Conservation (phyloP, 2,329 filamentous ascomycete genomes). For the Curvularia lunata region DNA sequence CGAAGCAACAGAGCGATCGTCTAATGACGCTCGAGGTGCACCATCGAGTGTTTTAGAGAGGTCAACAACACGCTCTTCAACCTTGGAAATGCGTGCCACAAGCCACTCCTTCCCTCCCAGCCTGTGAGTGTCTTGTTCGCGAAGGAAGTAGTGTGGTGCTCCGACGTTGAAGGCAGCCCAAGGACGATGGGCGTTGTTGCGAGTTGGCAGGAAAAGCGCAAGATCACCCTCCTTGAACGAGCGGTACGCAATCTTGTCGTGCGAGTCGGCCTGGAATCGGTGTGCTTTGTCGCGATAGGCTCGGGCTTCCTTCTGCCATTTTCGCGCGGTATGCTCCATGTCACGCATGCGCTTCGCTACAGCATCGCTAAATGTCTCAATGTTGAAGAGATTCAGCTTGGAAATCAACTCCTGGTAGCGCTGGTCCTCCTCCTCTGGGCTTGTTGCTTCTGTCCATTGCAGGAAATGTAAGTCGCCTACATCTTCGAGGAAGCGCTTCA, state of each 20-base stretch:
- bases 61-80: conserved; percentile 93
- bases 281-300: conserved; percentile 88
- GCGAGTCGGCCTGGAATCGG: conserved; percentile 78
- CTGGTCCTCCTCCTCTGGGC: conserved; percentile 69
- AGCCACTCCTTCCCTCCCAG: conserved; percentile 90
- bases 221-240: conserved; percentile 97
- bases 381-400: conserved; percentile 77
- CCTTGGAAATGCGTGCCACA: conserved; percentile 87
- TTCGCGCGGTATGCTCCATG: conserved; percentile 88
- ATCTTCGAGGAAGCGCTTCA: conserved; percentile 66
- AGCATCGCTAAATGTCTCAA: conserved; percentile 82
- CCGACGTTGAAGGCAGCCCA: conserved; percentile 99
- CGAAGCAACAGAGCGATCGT: conserved; percentile 57
- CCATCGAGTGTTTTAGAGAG: conserved; percentile 76
- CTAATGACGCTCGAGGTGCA: conserved; percentile 50
- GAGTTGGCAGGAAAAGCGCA: conserved; percentile 89
- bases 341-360: conserved; percentile 91
- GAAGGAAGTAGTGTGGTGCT: conserved; percentile 94
- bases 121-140: conserved; percentile 88
- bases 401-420: conserved; percentile 78
- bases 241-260: conserved; percentile 94
- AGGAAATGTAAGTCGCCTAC: conserved; percentile 74
- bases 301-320: conserved; percentile 88
- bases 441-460: conserved; percentile 79
- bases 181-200: conserved; percentile 90